Conservation (phyloP, 2,329 filamentous ascomycete genomes). For the Cadophora malorum region DNA sequence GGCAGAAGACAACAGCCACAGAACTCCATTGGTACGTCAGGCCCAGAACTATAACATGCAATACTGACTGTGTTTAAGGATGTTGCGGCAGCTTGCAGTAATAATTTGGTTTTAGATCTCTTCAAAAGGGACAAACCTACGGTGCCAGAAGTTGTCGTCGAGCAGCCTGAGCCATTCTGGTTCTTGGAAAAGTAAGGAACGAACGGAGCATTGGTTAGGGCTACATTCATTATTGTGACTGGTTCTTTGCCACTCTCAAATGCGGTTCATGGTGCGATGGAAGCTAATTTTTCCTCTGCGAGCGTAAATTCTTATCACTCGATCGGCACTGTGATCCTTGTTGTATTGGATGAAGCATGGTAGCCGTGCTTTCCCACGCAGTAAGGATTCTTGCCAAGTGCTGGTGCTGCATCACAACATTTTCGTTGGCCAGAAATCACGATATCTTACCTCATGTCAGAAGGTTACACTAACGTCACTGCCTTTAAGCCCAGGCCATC, state of each 20-base stretch:
- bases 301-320: too few species aligned
- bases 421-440: neutral
- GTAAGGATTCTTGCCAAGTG: neutral
- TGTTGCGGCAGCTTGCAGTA: constrained; percentile 45
- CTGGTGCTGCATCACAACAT: neutral
- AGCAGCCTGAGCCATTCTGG: neutral
- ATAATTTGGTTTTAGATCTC: constrained; percentile 41
- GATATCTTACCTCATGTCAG: constrained; percentile 20
- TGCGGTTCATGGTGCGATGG: too few species aligned
- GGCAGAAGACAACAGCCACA: constrained; percentile 28
- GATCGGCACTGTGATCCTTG: too few species aligned
- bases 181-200: neutral
- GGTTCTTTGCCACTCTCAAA: too few species aligned
- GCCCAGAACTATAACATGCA: neutral
- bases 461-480: constrained; percentile 20
- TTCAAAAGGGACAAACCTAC: constrained; percentile 36
- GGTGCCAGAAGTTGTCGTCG: neutral
- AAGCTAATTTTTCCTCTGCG: too few species aligned
- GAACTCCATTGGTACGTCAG: constrained; percentile 25
- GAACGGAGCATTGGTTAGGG: neutral
- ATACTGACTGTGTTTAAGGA: constrained; percentile 34
- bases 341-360: too few species aligned
- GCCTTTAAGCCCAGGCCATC: neutral
- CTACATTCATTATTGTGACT: neutral
- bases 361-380: too few species aligned